phyloP scores from a whole-genome alignment of 768 basidiomycete species.

The Brasilioporus rufonigricans region DNA sequence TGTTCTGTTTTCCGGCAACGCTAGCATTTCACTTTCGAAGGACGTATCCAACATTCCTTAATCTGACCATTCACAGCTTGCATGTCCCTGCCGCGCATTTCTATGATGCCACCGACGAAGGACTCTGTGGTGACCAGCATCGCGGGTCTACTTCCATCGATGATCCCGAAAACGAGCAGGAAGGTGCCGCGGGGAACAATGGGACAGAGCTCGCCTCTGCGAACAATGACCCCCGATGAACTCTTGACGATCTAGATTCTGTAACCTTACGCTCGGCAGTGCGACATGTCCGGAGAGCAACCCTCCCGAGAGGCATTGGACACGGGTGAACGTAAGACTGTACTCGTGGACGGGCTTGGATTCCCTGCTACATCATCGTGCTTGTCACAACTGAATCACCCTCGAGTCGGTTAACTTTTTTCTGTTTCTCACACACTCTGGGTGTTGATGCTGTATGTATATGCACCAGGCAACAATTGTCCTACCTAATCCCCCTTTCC shows the following conservation, averaged over 20 bases:
- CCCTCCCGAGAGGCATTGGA: conserved; percentile 31
- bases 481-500: no score
- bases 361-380: no score
- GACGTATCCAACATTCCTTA: neutral
- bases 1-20: conserved; percentile 96
- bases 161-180: conserved; percentile 25
- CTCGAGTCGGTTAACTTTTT: no score
- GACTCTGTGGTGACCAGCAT: conserved; percentile 34
- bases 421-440: no score
- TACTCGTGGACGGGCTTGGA: neutral
- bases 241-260: conserved; percentile 27
- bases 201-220: neutral
- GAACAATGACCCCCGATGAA: conserved; percentile 20
- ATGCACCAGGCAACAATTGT: no score
- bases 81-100: conserved; percentile 81
- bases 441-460: no score
- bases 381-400: no score
- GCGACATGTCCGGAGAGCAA: conserved; percentile 19
- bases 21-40: conserved; percentile 39
- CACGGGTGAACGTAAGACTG: conserved; percentile 15
- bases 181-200: conserved; percentile 6
- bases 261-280: conserved; percentile 22
- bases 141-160: conserved; percentile 26
- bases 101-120: conserved; percentile 60
- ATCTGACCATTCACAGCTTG: conserved; percentile 52